These are phyloP conservation scores for Actinomortierella ambigua DNA, from an alignment of 371 early-diverging fungal species.

Conservation along the genomic window DNA sequence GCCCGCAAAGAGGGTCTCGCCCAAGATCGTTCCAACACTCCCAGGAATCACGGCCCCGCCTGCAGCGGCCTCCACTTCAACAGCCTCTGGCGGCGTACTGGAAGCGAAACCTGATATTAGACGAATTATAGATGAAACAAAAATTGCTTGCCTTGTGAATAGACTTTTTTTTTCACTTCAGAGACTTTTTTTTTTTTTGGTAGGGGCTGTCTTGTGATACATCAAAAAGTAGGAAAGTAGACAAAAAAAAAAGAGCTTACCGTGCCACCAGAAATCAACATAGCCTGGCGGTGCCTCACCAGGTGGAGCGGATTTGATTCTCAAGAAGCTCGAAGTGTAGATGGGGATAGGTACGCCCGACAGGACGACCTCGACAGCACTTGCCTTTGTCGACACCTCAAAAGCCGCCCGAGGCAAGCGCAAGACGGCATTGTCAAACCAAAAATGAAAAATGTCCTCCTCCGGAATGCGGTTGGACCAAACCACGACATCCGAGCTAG, in stretches of 20 bases:
- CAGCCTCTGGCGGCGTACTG: slow-evolving; percentile 27
- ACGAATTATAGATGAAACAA: neutral
- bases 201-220: too few relatives aligned
- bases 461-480: slow-evolving; percentile 29
- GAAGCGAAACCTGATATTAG: slow-evolving; percentile 30
- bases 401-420: slow-evolving; percentile 33
- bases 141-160: too few relatives aligned
- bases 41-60: slow-evolving; percentile 37
- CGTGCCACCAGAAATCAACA: slow-evolving; percentile 45
- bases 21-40: slow-evolving; percentile 46
- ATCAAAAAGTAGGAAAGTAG: neutral
- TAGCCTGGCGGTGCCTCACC: slow-evolving; percentile 30
- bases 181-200: too few relatives aligned
- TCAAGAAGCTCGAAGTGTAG: slow-evolving; percentile 33
- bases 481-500: slow-evolving; percentile 20
- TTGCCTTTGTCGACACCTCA: slow-evolving; percentile 16
- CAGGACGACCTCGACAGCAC: slow-evolving; percentile 27
- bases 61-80: slow-evolving; percentile 18
- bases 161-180: neutral
- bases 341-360: slow-evolving; percentile 35
- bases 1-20: slow-evolving; percentile 49
- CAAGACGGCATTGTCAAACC: slow-evolving; percentile 39
- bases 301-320: slow-evolving; percentile 20
- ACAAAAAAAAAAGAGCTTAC: slow-evolving; percentile 6
- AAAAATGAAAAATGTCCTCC: slow-evolving; percentile 34